phyloP scores from a whole-genome alignment of 164 flowering plant genomes.

The Macadamia tetraphylla region DNA sequence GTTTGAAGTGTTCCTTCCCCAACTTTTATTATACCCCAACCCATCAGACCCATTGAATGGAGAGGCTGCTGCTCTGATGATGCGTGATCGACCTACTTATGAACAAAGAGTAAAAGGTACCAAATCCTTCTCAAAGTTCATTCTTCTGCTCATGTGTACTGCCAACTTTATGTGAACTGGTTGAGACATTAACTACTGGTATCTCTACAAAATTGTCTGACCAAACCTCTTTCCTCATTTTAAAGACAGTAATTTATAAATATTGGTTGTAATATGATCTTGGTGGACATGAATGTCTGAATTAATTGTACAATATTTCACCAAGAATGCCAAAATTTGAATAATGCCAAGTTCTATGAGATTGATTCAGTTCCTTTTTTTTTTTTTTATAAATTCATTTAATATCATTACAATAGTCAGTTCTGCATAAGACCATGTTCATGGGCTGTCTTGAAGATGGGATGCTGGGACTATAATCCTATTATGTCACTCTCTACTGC shows the following conservation, averaged over 20 bases:
- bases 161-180: background rate
- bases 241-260: too few relatives aligned
- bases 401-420: too few relatives aligned
- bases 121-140: background rate
- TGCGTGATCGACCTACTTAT: conserved; percentile 31
- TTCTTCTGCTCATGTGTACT: background rate
- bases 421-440: too few relatives aligned
- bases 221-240: too few relatives aligned
- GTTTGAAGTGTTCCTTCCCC: conserved; percentile 17
- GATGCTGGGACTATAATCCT: too few relatives aligned
- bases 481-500: too few relatives aligned
- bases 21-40: conserved; percentile 46
- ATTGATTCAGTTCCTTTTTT: too few relatives aligned
- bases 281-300: background rate
- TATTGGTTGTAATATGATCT: background rate
- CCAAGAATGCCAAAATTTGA: too few relatives aligned
- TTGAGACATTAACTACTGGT: background rate
- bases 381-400: too few relatives aligned
- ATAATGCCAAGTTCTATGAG: too few relatives aligned
- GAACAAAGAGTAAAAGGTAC: conserved; percentile 47
- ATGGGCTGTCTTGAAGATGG: too few relatives aligned
- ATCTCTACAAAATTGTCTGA: too few relatives aligned
- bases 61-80: conserved; percentile 44
- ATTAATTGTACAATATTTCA: background rate
- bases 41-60: conserved; percentile 43